phyloP scores from a whole-genome alignment of 495 filamentous ascomycete genomes.

The Neurospora sp. region DNA sequence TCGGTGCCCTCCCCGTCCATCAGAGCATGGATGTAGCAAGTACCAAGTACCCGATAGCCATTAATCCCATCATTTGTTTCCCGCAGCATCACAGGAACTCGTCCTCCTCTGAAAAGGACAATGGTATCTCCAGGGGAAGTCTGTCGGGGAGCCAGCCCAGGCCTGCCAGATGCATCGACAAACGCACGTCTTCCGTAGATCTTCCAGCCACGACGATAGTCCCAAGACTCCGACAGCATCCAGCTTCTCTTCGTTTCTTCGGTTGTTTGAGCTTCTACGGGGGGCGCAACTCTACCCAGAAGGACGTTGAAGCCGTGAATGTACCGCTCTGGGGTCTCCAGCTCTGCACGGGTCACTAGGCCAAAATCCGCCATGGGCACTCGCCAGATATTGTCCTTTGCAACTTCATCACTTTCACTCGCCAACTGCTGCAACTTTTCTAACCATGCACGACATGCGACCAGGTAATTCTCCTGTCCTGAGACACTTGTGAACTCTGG shows the following conservation, averaged over 20 bases:
- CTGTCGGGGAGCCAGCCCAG: not conserved
- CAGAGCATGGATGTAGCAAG: slow-evolving; percentile 11
- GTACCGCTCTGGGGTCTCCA: not conserved
- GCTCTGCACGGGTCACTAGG: not conserved
- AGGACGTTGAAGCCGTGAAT: not conserved
- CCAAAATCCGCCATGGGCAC: not conserved
- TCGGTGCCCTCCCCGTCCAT: slow-evolving; percentile 9
- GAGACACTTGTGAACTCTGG: not conserved
- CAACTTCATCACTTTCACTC: not conserved
- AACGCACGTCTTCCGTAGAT: slow-evolving; percentile 1
- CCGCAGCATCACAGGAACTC: slow-evolving; percentile 10
- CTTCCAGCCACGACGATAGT: not conserved
- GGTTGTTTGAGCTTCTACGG: not conserved
- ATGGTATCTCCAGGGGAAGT: not conserved
- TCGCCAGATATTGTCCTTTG: not conserved
- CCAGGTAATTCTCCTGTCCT: not conserved
- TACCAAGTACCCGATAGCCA: slow-evolving; percentile 4
- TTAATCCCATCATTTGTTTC: not conserved
- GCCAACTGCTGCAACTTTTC: not conserved
- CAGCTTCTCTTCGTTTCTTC: not conserved
- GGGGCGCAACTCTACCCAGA: not conserved
- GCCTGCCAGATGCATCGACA: not conserved
- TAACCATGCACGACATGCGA: not conserved
- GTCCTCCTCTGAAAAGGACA: not conserved
- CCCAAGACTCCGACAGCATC: not conserved